A percentile compares a stretch with the other conserved stretches of the same genome.
phyloP scores from a whole-genome alignment of 2,329 filamentous ascomycete genomes.

The Alternaria gaisen region DNA sequence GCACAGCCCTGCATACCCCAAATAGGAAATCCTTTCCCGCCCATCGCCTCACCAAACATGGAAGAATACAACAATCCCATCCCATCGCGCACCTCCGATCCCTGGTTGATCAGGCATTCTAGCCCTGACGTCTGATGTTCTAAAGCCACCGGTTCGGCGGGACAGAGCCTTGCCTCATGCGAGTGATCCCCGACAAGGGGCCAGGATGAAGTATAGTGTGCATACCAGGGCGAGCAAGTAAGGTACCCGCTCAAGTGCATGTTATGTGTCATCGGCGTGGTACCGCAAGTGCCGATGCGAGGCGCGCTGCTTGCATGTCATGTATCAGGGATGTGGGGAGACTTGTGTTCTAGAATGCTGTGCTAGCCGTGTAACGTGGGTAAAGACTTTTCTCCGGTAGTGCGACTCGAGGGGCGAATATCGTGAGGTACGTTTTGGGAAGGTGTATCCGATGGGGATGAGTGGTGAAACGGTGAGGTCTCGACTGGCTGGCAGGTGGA shows the following conservation, averaged over 20 bases:
- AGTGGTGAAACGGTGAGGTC: background rate
- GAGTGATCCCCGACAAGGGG: slow-evolving; percentile 1
- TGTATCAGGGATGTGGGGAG: slow-evolving; percentile 1
- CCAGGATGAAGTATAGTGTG: background rate
- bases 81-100: slow-evolving; percentile 2
- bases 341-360: slow-evolving; percentile 3
- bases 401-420: background rate
- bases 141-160: background rate
- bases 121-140: background rate
- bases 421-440: background rate
- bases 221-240: background rate
- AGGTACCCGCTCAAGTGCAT: slow-evolving; percentile 8
- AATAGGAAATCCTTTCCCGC: slow-evolving; percentile 9
- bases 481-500: background rate
- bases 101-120: background rate
- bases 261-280: slow-evolving; percentile 8
- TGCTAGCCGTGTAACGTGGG: slow-evolving; percentile 2
- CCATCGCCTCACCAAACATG: background rate
- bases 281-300: slow-evolving; percentile 1
- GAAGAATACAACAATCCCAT: slow-evolving; percentile 5
- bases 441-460: background rate
- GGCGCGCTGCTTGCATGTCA: background rate
- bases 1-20: slow-evolving; percentile 1
- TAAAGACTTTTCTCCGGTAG: background rate
- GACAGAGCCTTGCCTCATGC: background rate